Conservation (phyloP, 176 grass and related monocot genomes). For the Hsuehochloa calcarea region DNA sequence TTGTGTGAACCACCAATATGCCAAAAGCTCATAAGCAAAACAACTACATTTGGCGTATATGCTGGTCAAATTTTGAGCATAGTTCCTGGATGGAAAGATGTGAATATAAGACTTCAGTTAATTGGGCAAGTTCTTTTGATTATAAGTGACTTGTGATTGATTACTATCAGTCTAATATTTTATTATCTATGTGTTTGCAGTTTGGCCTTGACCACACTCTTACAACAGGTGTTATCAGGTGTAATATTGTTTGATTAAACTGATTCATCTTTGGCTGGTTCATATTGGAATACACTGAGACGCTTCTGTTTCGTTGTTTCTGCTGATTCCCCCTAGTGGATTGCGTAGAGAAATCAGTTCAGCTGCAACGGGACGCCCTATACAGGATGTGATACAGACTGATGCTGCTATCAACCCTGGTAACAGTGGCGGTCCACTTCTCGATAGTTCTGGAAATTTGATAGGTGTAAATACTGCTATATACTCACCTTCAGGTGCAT, state of each 20-base stretch:
- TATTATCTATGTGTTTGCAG: conserved; percentile 50
- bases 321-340: conserved; percentile 48
- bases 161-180: background rate
- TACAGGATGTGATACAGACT: conserved; percentile 99
- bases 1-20: background rate
- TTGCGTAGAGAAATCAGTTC: conserved; percentile 98
- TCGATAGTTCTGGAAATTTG: conserved; percentile 94
- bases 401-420: conserved; percentile 98
- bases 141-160: background rate
- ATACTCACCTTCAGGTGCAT: conserved; percentile 98
- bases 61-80: background rate
- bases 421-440: conserved; percentile 90
- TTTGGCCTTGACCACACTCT: conserved; percentile 99
- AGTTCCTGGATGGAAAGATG: background rate
- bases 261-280: conserved; percentile 27
- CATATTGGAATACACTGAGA: conserved; percentile 19
- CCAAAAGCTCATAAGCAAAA: background rate
- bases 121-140: background rate
- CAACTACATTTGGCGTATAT: background rate
- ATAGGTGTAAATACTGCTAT: conserved; percentile 99
- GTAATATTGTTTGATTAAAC: conserved; percentile 17
- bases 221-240: conserved; percentile 99
- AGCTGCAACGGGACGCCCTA: conserved; percentile 96
- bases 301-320: background rate
- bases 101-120: background rate